phyloP scores from a whole-genome alignment of 192 early-diverging fungal species.

The Chytriomyces sp. region DNA sequence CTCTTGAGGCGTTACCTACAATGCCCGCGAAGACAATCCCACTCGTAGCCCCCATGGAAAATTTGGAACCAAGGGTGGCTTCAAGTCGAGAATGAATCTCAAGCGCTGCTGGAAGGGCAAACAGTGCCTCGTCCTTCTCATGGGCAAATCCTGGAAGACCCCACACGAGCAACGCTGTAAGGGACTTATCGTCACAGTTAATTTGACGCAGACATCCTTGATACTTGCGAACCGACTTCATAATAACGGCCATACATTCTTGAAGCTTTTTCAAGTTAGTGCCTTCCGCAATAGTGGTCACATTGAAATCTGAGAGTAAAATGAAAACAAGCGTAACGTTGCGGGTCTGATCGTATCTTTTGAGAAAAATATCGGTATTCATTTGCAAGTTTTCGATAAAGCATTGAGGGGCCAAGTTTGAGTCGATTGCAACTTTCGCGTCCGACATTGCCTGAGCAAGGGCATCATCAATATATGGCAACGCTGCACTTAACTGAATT shows the following conservation, averaged over 20 bases:
- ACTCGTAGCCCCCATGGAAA: constrained; percentile 15
- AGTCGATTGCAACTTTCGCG: not conserved
- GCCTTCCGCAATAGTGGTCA: not conserved
- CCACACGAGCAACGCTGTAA: constrained; percentile 33
- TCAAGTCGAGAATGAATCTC: not conserved
- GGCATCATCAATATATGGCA: not conserved
- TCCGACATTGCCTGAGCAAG: not conserved
- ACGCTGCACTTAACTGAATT: not conserved
- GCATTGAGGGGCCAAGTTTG: not conserved
- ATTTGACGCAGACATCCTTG: constrained; percentile 25
- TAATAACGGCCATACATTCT: not conserved
- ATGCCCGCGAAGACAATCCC: constrained; percentile 27
- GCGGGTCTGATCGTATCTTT: constrained; percentile 14
- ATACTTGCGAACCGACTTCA: not conserved
- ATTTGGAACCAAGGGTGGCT: not conserved
- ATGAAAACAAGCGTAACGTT: constrained; percentile 19
- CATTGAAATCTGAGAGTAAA: not conserved
- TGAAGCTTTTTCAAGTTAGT: constrained; percentile 18
- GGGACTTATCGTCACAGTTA: constrained; percentile 35
- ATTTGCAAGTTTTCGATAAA: not conserved
- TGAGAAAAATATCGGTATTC: not conserved
- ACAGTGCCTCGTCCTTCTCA: constrained; percentile 4
- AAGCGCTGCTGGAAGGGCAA: not conserved
- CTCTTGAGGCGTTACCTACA: not conserved
- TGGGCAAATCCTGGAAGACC: constrained; percentile 28